Conservation (phyloP, 2,329 filamentous ascomycete species). For the Aspergillus amoenus region DNA sequence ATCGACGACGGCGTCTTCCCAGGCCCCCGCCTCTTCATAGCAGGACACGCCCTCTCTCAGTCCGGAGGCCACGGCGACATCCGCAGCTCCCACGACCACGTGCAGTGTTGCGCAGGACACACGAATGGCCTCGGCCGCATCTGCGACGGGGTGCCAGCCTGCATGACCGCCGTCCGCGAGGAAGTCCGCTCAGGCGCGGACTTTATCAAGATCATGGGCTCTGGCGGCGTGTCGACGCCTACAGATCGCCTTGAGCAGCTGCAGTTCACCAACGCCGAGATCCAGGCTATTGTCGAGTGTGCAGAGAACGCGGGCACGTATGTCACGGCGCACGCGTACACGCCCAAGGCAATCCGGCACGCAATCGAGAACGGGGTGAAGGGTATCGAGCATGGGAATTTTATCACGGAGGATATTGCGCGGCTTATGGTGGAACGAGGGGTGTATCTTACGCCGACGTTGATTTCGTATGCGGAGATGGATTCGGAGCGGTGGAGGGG, state of each 20-base stretch:
- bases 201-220: conserved; percentile 63
- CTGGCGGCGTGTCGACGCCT: conserved; percentile 57
- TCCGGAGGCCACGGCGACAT: conserved; percentile 59
- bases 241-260: conserved; percentile 55
- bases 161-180: conserved; percentile 53
- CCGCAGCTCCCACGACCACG: conserved; percentile 31
- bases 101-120: conserved; percentile 49
- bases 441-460: conserved; percentile 55
- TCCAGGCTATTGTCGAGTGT: conserved; percentile 53
- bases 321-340: conserved; percentile 61
- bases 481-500: conserved; percentile 35
- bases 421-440: conserved; percentile 51
- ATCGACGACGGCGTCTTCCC: conserved; percentile 56
- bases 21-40: conserved; percentile 58
- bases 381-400: conserved; percentile 57
- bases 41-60: conserved; percentile 55
- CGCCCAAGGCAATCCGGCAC: conserved; percentile 54
- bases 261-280: conserved; percentile 59
- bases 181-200: conserved; percentile 58
- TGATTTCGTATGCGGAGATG: conserved; percentile 52
- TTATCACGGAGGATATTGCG: conserved; percentile 47
- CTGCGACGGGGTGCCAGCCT: conserved; percentile 57
- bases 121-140: conserved; percentile 42
- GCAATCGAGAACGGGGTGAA: conserved; percentile 55
- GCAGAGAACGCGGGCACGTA: conserved; percentile 52